Evolutionary conservation across 73 alveolate species (phyloP), one percentile per base, ranked within the genome.

Genomic region (Paramecium tetraurelia): DNA sequence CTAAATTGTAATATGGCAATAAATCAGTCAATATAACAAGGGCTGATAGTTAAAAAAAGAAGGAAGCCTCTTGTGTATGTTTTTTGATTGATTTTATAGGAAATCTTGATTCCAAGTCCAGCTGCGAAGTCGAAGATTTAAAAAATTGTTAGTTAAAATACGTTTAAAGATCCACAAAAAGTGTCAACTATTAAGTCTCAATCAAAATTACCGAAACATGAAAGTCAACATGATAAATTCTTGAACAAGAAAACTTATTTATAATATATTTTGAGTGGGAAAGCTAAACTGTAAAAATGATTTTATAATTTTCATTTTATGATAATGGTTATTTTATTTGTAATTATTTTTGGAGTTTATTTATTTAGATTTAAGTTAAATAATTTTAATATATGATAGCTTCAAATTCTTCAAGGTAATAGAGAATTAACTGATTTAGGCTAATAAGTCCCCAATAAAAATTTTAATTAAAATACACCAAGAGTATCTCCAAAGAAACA

Each of bases 21-120:
- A 80, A 80, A 80, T 80, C 90, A 3, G 57, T 80, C 44, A 80
- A 80, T 80, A 48, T 80, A 3, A 80, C 75, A 9, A 80, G 90
- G n/a, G 90, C 70, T 22, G 75, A 80, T 18, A 80, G 90, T 80
- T 41, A 33, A 31, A 80, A 80, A 63, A 80, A 80, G 29, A 80
- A 80, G 75, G 90, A 80, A 48, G 90, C 76, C 46, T 80, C 90
- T 44, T 80, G 90, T 43, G 90, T 80, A 80, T 43, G 2, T 44
- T 18, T 43, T 11, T 38, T 40, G 14, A 43, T 8, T 1, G 21
- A n/a, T 41, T 53, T 53, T n/a, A 53, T 80, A 80, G 90, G 90
- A 80, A 44, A 80, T 80, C 9, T 20, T 18, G 18, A 22, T 41
- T 80, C 72, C 70, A 6, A 80, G 90, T 80, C 70, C 90, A 43